Evolutionary conservation across 2,329 filamentous ascomycete genomes (phyloP), one percentile per base, ranked within the genome.

Genomic region (Chaetomium globosum): DNA sequence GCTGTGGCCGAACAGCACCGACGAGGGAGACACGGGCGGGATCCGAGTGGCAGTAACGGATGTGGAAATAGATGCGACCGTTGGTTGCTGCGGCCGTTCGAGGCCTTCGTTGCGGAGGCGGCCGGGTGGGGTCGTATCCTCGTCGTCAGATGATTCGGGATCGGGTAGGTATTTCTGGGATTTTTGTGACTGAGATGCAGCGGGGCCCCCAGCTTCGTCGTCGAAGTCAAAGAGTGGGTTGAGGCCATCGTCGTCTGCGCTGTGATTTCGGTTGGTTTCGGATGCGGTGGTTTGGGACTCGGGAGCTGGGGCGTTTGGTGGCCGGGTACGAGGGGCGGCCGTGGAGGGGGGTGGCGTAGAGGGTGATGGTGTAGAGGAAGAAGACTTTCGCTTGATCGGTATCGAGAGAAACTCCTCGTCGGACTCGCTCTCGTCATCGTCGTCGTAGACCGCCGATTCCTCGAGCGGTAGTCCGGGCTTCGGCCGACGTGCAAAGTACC

Each of bases 321-420:
- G 63, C 12, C 23, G 39, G 30, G 21, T 26, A 21, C 63, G 66
- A 8, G 36, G 66, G n/a, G 3, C 46, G 13, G 61, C 57, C 10
- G 57, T 61, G 5, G 39, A 43, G 16, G 39, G 39, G 16, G 39
- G 39, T 19, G 39, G 39, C 39, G 39, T 43, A 43, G 39, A 43
- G 13, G 39, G 39, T 16, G 39, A 43, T 43, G 39, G 16, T 9
- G 57, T 33, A 46, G 68, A 66, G 16, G 70, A 70, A 1, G 69
- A 48, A 0, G 69, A 56, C 51, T 69, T 71, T 16, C 58, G 67
- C 61, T 67, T 71, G 43, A 65, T 59, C 28, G 57, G 64, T 55
- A 73, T 73, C 1, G 72, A 71, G n/a, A 73, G 66, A 39, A 71
- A 73, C 31, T 72, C 72, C 2, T 71, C 69, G 16, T 72, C 69